Evolutionary conservation across 2,329 filamentous ascomycete species (phyloP).

Genomic region (Seiridium cupressi): DNA sequence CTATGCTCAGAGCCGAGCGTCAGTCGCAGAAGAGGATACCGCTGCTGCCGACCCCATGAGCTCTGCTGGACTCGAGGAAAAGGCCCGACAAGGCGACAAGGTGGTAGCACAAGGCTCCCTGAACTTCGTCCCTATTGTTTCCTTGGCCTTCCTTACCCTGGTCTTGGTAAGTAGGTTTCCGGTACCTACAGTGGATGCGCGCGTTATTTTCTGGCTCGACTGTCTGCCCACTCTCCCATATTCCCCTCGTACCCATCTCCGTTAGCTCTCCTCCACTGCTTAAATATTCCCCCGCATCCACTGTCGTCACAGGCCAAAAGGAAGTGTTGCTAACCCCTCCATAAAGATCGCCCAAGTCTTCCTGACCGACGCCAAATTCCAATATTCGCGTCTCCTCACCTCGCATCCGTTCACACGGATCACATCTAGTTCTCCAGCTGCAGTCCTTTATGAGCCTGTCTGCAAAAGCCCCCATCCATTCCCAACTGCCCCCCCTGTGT

Average conservation of each 20-base stretch:
- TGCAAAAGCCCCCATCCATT: slow-evolving; percentile 57
- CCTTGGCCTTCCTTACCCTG: slow-evolving; percentile 25
- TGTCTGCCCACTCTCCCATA: slow-evolving; percentile 17
- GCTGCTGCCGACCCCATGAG: slow-evolving; percentile 5
- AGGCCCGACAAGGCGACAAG: slow-evolving; percentile 12
- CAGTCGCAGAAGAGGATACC: slow-evolving; percentile 3
- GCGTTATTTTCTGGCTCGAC: slow-evolving; percentile 17
- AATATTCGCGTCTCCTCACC: slow-evolving; percentile 33
- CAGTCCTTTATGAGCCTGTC: slow-evolving; percentile 40
- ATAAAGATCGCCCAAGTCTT: slow-evolving; percentile 51
- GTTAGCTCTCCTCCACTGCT: background rate
- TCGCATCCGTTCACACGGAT: slow-evolving; percentile 30
- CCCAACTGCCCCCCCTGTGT: slow-evolving; percentile 51
- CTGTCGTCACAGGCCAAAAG: slow-evolving; percentile 2
- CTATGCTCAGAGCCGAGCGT: slow-evolving; percentile 1
- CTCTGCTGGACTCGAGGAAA: slow-evolving; percentile 5
- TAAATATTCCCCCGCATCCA: slow-evolving; percentile 13
- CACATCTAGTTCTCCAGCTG: slow-evolving; percentile 41
- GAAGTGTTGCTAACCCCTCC: slow-evolving; percentile 16
- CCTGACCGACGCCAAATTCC: slow-evolving; percentile 47
- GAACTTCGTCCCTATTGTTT: slow-evolving; percentile 26
- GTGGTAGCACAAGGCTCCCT: slow-evolving; percentile 9
- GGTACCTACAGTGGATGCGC: slow-evolving; percentile 10
- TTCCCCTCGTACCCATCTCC: background rate
- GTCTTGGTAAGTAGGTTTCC: slow-evolving; percentile 27